Evolutionary conservation across 805 yeast genomes (phyloP).

Genomic region (Myxozyma geophila): DNA sequence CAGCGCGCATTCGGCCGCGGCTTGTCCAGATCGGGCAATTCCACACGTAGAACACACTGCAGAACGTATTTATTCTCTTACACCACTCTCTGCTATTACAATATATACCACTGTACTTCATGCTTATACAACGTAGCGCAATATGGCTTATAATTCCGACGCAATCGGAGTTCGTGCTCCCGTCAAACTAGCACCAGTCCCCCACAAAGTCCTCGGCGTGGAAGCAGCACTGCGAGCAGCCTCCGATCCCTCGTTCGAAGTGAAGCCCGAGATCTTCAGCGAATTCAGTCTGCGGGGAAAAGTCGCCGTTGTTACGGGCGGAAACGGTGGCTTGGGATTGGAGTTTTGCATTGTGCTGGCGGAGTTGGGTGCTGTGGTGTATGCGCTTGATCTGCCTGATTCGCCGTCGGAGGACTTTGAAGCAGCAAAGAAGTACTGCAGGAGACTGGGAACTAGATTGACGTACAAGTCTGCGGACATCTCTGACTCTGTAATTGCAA

Average conservation of each 20-base stretch:
- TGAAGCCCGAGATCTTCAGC: constrained; percentile 41
- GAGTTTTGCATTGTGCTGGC: constrained; percentile 51
- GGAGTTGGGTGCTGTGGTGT: constrained; percentile 52
- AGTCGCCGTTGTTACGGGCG: constrained; percentile 53
- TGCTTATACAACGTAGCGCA: background rate
- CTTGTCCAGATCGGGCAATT: too few relatives aligned
- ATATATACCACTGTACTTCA: too few relatives aligned
- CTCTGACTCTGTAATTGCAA: constrained; percentile 48
- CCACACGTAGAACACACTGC: too few relatives aligned
- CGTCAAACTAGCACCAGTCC: constrained; percentile 33
- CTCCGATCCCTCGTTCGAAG: constrained; percentile 37
- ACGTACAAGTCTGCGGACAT: constrained; percentile 56
- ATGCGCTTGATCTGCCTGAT: constrained; percentile 44
- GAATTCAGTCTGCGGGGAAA: constrained; percentile 52
- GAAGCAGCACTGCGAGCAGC: constrained; percentile 42
- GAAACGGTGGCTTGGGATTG: constrained; percentile 52
- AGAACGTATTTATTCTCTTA: too few relatives aligned
- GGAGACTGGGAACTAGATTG: constrained; percentile 42
- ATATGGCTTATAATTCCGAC: background rate
- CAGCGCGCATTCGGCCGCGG: too few relatives aligned
- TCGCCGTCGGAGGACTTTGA: constrained; percentile 40
- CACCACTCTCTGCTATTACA: too few relatives aligned
- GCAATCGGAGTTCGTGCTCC: constrained; percentile 16
- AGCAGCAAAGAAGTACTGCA: constrained; percentile 37
- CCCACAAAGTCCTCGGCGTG: constrained; percentile 40